phyloP scores from a whole-genome alignment of 2,329 filamentous ascomycete genomes.

The Fusarium nygamai region DNA sequence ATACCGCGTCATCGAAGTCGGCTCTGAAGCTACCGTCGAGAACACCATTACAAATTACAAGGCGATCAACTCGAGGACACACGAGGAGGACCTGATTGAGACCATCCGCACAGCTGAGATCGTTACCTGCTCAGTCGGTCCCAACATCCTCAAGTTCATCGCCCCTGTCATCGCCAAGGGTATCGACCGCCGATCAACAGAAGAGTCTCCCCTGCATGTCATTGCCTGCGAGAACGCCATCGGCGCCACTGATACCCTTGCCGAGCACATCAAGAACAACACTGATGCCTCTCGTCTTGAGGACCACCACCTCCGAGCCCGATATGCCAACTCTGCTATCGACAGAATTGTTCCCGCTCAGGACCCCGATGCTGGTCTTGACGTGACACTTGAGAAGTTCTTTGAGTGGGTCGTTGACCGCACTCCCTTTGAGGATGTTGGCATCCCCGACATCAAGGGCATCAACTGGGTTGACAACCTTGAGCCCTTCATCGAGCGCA shows the following conservation, averaged over 20 bases:
- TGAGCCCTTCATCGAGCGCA: conserved; percentile 96
- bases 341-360: conserved; percentile 98
- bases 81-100: conserved; percentile 82
- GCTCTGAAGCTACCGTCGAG: conserved; percentile 80
- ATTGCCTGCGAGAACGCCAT: conserved; percentile 99
- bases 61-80: conserved; percentile 91
- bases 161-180: conserved; percentile 95
- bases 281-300: conserved; percentile 74
- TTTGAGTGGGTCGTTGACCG: conserved; percentile 98
- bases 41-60: conserved; percentile 94
- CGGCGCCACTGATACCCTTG: conserved; percentile 89
- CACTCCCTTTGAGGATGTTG: conserved; percentile 78
- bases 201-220: conserved; percentile 78
- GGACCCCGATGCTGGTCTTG: conserved; percentile 79
- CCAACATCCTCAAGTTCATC: conserved; percentile 95
- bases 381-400: conserved; percentile 98
- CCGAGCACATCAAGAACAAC: conserved; percentile 82
- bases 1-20: conserved; percentile 95
- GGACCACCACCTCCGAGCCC: conserved; percentile 77
- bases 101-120: conserved; percentile 89
- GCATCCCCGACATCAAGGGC: conserved; percentile 78
- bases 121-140: conserved; percentile 96
- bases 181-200: conserved; percentile 77
- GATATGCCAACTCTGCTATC: conserved; percentile 97
- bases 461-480: conserved; percentile 95